Conservation (phyloP, 768 basidiomycete genomes). For the Suillus luteus region DNA sequence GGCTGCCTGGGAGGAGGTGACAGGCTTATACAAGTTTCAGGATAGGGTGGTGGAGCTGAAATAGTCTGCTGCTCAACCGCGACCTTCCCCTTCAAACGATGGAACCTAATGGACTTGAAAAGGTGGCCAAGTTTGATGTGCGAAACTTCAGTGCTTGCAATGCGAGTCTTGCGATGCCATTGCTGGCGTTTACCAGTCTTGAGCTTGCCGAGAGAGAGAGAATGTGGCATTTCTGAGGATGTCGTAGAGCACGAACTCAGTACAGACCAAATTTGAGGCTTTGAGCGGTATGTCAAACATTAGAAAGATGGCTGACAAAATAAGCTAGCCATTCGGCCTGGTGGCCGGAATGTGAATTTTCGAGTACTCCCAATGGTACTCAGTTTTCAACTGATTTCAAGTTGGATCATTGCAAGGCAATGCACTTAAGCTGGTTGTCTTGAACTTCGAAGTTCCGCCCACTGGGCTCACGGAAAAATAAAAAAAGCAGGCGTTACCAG, state of each 20-base stretch:
- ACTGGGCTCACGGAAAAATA: too few relatives aligned
- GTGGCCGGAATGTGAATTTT: neutral
- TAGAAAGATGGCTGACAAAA: neutral
- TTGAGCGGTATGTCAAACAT: neutral
- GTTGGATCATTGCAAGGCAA: neutral
- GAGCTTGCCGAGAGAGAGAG: neutral
- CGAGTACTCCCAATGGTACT: neutral
- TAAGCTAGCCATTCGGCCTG: neutral
- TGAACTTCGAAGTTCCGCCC: too few relatives aligned
- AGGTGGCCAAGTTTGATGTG: neutral
- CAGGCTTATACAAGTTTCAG: neutral
- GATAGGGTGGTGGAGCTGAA: neutral
- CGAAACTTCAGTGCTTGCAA: neutral
- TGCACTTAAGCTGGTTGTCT: too few relatives aligned
- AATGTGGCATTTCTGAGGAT: constrained; percentile 3
- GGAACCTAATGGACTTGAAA: neutral
- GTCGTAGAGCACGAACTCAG: neutral
- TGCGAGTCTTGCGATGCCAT: neutral
- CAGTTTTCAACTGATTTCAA: neutral
- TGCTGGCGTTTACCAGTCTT: constrained; percentile 3
- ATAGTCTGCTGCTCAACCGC: neutral
- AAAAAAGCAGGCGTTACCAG: constrained; percentile 36
- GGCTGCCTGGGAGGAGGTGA: neutral
- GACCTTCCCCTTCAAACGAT: neutral
- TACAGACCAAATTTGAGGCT: neutral